Conservation (phyloP, 2,329 filamentous ascomycete species). For the Akanthomyces dipterigenus region DNA sequence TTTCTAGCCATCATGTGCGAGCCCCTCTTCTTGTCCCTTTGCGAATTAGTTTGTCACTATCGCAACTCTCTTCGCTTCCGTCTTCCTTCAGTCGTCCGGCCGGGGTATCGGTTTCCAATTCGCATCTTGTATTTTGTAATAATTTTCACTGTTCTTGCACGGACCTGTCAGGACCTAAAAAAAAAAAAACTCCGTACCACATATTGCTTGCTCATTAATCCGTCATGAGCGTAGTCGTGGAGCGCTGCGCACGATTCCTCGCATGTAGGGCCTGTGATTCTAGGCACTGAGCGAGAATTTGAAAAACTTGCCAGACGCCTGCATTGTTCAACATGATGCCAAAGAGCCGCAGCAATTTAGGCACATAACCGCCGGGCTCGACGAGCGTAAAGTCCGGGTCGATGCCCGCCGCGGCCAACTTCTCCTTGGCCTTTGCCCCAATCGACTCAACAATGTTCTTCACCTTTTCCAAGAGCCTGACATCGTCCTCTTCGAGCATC, state of each 20-base stretch:
- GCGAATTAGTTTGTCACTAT: not conserved
- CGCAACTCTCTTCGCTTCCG: too few species aligned
- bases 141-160: not conserved
- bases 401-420: constrained; percentile 43
- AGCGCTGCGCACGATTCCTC: constrained; percentile 4
- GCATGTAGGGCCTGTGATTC: constrained; percentile 40
- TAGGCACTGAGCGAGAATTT: constrained; percentile 48
- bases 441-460: constrained; percentile 69
- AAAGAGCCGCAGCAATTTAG: constrained; percentile 76
- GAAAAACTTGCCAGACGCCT: constrained; percentile 75
- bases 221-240: not conserved
- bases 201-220: not conserved
- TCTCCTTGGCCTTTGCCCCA: constrained; percentile 67
- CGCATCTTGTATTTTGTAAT: not conserved
- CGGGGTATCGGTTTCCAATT: not conserved
- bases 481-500: constrained; percentile 86
- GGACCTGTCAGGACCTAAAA: not conserved
- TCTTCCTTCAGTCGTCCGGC: not conserved
- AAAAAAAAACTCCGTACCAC: not conserved
- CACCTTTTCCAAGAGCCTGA: constrained; percentile 76
- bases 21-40: not conserved
- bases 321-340: constrained; percentile 83
- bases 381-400: constrained; percentile 48
- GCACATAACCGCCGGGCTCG: constrained; percentile 68
- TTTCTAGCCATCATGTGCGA: not conserved